Percentiles rank a stretch among this genome's conserved stretches.
Evolutionary conservation across 148 eudicot genomes (phyloP).

Genomic region (Fagopyrum tataricum): DNA sequence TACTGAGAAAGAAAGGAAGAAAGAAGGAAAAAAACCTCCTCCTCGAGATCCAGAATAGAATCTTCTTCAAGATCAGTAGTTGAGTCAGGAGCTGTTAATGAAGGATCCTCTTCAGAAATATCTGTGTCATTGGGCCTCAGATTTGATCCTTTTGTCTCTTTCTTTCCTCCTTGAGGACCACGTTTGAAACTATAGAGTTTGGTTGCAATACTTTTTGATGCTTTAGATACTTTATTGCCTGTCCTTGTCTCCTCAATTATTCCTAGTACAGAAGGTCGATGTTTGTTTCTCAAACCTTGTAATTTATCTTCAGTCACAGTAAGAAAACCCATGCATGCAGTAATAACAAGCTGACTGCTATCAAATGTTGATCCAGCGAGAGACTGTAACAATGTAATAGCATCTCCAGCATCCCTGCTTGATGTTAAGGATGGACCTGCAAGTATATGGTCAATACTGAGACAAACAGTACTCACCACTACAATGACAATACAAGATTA

Average conservation of each 20-base stretch:
- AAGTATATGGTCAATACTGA: slow-evolving; percentile 4
- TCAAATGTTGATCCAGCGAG: slow-evolving; percentile 91
- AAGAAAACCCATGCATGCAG: slow-evolving; percentile 91
- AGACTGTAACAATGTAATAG: slow-evolving; percentile 67
- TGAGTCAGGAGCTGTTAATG: slow-evolving; percentile 22
- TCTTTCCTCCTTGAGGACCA: slow-evolving; percentile 38
- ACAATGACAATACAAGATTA: not conserved
- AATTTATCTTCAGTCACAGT: slow-evolving; percentile 61
- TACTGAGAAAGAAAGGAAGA: not conserved
- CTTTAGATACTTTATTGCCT: slow-evolving; percentile 50
- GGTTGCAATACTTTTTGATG: slow-evolving; percentile 61
- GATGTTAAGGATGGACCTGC: slow-evolving; percentile 80
- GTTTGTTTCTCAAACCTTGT: slow-evolving; percentile 59
- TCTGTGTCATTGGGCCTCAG: slow-evolving; percentile 19
- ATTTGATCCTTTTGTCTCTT: slow-evolving; percentile 31
- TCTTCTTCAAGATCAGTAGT: slow-evolving; percentile 41
- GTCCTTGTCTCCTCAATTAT: slow-evolving; percentile 52
- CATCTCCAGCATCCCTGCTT: slow-evolving; percentile 91
- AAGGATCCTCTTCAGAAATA: slow-evolving; percentile 17
- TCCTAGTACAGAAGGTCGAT: slow-evolving; percentile 63
- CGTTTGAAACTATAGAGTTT: slow-evolving; percentile 86
- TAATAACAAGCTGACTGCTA: slow-evolving; percentile 93
- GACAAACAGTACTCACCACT: not conserved
- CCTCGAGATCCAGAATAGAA: slow-evolving; percentile 63
- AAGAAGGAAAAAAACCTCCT: slow-evolving; percentile 42